Base-by-base conservation (phyloP, 1,139 yeast genomes). In the Pneumocystis jirovecii region DNA sequence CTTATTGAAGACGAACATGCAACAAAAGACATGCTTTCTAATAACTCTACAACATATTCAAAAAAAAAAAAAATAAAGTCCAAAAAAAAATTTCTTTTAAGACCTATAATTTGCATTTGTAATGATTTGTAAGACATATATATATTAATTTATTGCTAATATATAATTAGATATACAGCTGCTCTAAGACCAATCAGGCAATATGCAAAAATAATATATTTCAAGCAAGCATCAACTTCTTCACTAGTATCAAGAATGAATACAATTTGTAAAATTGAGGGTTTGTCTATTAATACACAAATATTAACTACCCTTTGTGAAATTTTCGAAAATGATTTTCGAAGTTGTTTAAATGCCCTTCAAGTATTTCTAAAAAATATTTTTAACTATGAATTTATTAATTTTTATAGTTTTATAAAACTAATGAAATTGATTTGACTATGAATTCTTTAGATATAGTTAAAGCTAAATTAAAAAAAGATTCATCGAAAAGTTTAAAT, bases 71-170 rank as follows among this genome's bases (percentile, higher is more conserved):
- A 68, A 34, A 64, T 70, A 73, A 74, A 68, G 64, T 73, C 70
- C 68, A 50, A 50, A 19, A 50, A 50, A 25, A 80, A 78, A 60
- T 76, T 85, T 3, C 75, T 91, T 62, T 79, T 81, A 70, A 79
- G 98, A 69, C 98, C 98, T 0, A 89, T 93, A 29, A 88, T 93
- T 65, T 93, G 96, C 63, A 83, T 93, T 66, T 95, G 97, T 73
- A 93, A 93, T 74, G 96, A 93, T 72, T 81, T 86, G 0, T 91
- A 87, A 73, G 31, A 50, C 12, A 50, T 50, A 50, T 50, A 25
- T 29, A 12, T 50, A 12, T 50, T 50, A 50, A 50, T 50, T 25
- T 21, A 12, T 50, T 25, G 12, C 31, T 50, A 25, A 50, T 12
- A 50, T 50, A 25, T n/a, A 40, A 8, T 40, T 25, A 50, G 57